Evolutionary conservation across 495 filamentous ascomycete genomes (phyloP).

Genomic region (Lophiostoma macrostomum): DNA sequence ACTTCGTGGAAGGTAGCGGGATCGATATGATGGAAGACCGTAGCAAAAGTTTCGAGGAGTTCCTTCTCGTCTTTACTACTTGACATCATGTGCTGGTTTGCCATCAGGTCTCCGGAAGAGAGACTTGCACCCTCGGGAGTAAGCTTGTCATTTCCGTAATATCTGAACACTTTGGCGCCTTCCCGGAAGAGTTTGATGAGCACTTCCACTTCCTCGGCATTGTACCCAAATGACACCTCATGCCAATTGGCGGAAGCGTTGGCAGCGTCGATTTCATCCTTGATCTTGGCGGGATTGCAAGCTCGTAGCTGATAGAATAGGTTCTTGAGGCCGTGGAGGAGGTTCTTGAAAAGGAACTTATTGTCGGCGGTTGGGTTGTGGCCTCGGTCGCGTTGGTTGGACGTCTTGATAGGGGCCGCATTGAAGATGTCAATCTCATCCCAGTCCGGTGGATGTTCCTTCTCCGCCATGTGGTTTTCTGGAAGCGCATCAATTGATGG

Average conservation of each 20-base stretch:
- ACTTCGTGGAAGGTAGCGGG: conserved; percentile 98
- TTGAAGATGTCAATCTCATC: conserved; percentile 97
- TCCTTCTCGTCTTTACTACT: conserved; percentile 97
- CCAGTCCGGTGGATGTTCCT: conserved; percentile 79
- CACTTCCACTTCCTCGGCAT: conserved; percentile 92
- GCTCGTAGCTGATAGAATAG: conserved; percentile 92
- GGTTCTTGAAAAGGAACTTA: conserved; percentile 95
- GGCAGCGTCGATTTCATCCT: conserved; percentile 60
- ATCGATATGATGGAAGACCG: conserved; percentile 97
- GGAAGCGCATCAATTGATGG: conserved; percentile 62
- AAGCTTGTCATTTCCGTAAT: conserved; percentile 86
- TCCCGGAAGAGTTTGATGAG: conserved; percentile 97
- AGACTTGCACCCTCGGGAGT: conserved; percentile 69
- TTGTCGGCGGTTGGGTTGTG: conserved; percentile 95
- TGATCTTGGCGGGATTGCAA: conserved; percentile 64
- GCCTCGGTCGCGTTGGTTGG: conserved; percentile 84
- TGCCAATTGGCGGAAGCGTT: conserved; percentile 88
- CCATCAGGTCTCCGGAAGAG: conserved; percentile 82
- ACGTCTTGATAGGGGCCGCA: conserved; percentile 93
- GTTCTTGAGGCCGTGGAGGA: conserved; percentile 96
- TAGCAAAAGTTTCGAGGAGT: conserved; percentile 93
- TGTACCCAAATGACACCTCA: conserved; percentile 94
- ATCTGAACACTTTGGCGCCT: conserved; percentile 91
- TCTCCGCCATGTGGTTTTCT: conserved; percentile 81
- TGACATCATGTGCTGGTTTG: conserved; percentile 86